Evolutionary conservation across 1,284 basidiomycete species (phyloP).

Genomic region (Leccinum ponderosum): DNA sequence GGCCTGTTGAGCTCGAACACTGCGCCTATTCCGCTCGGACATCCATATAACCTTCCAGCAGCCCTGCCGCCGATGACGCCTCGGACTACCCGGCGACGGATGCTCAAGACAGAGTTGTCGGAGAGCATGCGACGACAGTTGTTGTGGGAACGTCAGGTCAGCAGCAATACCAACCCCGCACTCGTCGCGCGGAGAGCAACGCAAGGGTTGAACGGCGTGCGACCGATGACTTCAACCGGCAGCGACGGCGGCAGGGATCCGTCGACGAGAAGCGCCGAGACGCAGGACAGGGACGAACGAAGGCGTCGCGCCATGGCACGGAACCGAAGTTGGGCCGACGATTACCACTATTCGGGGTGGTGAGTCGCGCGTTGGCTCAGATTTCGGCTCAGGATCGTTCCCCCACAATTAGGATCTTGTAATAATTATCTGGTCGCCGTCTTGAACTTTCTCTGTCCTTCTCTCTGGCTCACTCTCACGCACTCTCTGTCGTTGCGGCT

Average conservation of each 20-base stretch:
- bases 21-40: constrained; percentile 59
- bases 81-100: constrained; percentile 79
- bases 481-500: constrained; percentile 11
- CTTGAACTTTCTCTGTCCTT: constrained; percentile 12
- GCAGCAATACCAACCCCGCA: constrained; percentile 49
- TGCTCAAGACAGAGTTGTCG: constrained; percentile 84
- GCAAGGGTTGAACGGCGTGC: constrained; percentile 37
- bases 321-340: constrained; percentile 69
- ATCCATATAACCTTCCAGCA: constrained; percentile 74
- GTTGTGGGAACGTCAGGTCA: constrained; percentile 81
- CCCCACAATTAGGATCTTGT: constrained; percentile 20
- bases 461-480: not conserved
- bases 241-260: constrained; percentile 19
- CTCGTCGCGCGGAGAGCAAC: constrained; percentile 38
- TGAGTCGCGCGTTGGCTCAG: constrained; percentile 26
- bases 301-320: constrained; percentile 49
- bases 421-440: constrained; percentile 24
- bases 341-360: constrained; percentile 69
- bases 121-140: constrained; percentile 83
- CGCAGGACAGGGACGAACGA: constrained; percentile 40
- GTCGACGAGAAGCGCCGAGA: constrained; percentile 18
- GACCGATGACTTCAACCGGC: constrained; percentile 42
- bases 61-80: constrained; percentile 77
- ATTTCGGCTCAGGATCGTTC: not conserved
- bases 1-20: constrained; percentile 24